These are phyloP conservation scores for Heliosperma pusillum DNA, from an alignment of 148 eudicot species.

Conservation along the genomic window DNA sequence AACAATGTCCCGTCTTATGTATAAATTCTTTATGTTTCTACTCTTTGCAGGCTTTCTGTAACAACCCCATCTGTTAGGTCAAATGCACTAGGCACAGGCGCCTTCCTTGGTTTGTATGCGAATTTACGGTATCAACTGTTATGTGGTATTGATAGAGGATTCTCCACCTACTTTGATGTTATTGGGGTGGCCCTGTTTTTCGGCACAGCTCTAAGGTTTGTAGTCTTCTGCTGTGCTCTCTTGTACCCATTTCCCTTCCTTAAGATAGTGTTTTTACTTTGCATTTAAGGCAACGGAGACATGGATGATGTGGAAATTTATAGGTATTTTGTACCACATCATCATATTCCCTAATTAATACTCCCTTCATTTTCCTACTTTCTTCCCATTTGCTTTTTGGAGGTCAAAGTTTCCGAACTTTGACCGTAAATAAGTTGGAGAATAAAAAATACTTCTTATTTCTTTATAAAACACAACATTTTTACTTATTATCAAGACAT, in stretches of 20 bases:
- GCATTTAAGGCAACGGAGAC: not conserved
- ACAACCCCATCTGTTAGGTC: constrained; percentile 69
- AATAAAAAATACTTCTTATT: too few species aligned
- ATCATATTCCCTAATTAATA: not conserved
- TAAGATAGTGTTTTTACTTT: not conserved
- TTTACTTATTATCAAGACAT: too few species aligned
- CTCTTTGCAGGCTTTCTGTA: constrained; percentile 62
- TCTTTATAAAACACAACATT: too few species aligned
- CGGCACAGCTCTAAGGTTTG: constrained; percentile 81
- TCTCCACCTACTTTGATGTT: constrained; percentile 73
- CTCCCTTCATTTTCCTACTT: too few species aligned
- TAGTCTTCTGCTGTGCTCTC: not conserved
- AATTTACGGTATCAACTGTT: constrained; percentile 84
- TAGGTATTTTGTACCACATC: not conserved
- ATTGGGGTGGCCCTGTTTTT: constrained; percentile 69
- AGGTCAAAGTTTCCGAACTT: too few species aligned
- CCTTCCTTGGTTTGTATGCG: constrained; percentile 80
- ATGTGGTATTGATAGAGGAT: constrained; percentile 71
- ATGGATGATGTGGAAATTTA: not conserved
- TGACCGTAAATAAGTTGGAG: too few species aligned
- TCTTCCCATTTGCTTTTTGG: too few species aligned
- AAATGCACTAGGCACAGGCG: constrained; percentile 91
- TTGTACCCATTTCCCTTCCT: not conserved
- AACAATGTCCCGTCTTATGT: not conserved
- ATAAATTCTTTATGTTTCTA: not conserved